These are phyloP conservation scores for Coleophoma cylindrospora DNA, from an alignment of 2,329 filamentous ascomycete species.

Conservation along the genomic window DNA sequence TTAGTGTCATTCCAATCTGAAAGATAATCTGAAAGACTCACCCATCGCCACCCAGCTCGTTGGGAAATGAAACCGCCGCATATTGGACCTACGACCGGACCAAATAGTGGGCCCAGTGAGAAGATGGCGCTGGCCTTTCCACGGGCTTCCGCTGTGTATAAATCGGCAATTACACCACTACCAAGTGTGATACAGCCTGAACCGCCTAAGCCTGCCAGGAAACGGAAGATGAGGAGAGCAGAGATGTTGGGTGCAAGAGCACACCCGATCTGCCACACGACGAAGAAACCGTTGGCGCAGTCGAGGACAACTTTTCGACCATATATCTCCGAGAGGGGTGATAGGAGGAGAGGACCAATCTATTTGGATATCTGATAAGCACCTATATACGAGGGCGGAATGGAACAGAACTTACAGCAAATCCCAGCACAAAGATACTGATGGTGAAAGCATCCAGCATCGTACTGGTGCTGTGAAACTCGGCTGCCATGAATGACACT, in stretches of 20 bases:
- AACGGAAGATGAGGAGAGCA: constrained; percentile 38
- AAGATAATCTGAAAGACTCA: neutral
- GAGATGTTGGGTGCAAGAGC: constrained; percentile 49
- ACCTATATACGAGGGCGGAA: neutral
- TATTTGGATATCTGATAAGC: neutral
- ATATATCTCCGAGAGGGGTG: constrained; percentile 58
- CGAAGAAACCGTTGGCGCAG: constrained; percentile 52
- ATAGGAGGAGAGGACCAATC: constrained; percentile 50
- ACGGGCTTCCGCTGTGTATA: constrained; percentile 27
- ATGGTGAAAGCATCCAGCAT: constrained; percentile 12
- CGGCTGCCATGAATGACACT: constrained; percentile 18
- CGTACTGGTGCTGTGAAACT: constrained; percentile 10
- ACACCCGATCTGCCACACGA: constrained; percentile 58
- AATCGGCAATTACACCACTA: constrained; percentile 36
- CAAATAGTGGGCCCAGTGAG: constrained; percentile 14
- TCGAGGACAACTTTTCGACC: constrained; percentile 53
- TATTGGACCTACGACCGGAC: constrained; percentile 23
- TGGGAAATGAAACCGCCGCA: constrained; percentile 28
- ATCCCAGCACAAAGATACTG: constrained; percentile 52
- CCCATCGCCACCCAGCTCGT: constrained; percentile 41
- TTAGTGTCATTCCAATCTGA: no score
- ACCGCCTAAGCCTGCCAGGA: constrained; percentile 39
- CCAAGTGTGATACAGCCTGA: constrained; percentile 36
- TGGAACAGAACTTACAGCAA: constrained; percentile 28
- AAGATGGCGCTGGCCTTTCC: constrained; percentile 22